Percentiles rank a stretch among this genome's conserved stretches.
Evolutionary conservation across 306 rosid species (phyloP).

Genomic region (Abrus precatorius): DNA sequence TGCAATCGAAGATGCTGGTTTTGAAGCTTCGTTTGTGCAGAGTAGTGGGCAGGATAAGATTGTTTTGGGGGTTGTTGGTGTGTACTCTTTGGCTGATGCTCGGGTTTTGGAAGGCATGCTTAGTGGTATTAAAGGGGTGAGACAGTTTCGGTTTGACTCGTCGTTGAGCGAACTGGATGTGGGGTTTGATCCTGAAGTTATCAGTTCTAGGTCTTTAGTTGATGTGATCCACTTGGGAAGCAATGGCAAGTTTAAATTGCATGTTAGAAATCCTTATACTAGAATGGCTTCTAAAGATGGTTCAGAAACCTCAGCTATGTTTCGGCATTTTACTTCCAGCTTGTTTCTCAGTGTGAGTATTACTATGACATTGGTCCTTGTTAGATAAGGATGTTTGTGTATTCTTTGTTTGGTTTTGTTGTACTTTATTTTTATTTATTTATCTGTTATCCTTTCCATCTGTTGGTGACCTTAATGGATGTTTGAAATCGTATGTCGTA

Average conservation of each 20-base stretch:
- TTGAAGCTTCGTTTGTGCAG: conserved; percentile 78
- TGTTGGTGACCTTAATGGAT: background rate
- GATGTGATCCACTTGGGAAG: conserved; percentile 74
- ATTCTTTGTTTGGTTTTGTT: background rate
- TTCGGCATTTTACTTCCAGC: conserved; percentile 77
- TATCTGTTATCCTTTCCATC: background rate
- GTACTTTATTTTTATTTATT: background rate
- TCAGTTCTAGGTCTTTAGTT: conserved; percentile 78
- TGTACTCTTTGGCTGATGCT: conserved; percentile 62
- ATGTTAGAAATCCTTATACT: conserved; percentile 72
- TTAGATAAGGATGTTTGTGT: conserved; percentile 9
- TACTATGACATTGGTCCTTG: conserved; percentile 8
- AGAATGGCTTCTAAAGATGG: conserved; percentile 85
- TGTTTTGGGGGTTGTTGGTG: conserved; percentile 64
- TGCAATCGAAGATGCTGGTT: conserved; percentile 92
- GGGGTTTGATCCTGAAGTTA: conserved; percentile 76
- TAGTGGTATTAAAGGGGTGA: conserved; percentile 68
- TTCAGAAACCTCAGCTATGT: conserved; percentile 68
- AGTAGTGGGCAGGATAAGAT: conserved; percentile 80
- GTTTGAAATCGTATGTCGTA: background rate
- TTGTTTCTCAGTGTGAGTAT: conserved; percentile 83
- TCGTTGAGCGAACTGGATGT: conserved; percentile 65
- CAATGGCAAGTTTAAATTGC: conserved; percentile 67
- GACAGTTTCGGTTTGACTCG: conserved; percentile 66
- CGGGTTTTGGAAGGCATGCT: conserved; percentile 69